phyloP scores from a whole-genome alignment of 164 flowering plant species.

The Stephania cephalantha region DNA sequence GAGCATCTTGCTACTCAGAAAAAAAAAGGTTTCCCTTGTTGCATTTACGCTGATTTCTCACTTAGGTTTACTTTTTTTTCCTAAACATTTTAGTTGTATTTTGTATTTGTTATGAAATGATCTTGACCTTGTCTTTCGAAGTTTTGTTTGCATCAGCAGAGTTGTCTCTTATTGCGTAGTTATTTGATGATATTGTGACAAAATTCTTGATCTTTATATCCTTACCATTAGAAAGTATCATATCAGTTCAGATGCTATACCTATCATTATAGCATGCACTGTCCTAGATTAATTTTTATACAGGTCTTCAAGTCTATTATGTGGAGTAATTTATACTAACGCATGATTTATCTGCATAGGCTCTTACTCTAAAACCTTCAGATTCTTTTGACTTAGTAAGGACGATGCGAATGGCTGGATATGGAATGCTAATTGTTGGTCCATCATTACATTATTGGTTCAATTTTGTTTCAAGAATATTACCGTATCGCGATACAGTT shows the following conservation, averaged over 20 bases:
- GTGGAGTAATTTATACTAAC: too few relatives aligned
- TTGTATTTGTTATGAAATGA: too few relatives aligned
- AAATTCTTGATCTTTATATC: neutral
- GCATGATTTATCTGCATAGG: slow-evolving; percentile 24
- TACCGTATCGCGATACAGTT: slow-evolving; percentile 62
- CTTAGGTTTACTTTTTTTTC: neutral
- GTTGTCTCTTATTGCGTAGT: neutral
- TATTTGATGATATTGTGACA: neutral
- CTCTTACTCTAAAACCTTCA: slow-evolving; percentile 33
- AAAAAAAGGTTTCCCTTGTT: neutral
- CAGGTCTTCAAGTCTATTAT: neutral
- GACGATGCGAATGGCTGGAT: slow-evolving; percentile 82
- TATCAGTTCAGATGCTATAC: neutral
- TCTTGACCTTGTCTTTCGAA: neutral
- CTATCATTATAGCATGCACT: neutral
- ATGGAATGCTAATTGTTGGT: slow-evolving; percentile 72
- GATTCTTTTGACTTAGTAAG: slow-evolving; percentile 62
- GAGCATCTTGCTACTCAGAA: too few relatives aligned
- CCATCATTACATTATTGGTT: slow-evolving; percentile 90
- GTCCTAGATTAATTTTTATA: neutral
- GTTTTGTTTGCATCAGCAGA: neutral
- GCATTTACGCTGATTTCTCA: neutral
- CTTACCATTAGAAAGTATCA: neutral
- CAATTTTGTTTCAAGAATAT: slow-evolving; percentile 61
- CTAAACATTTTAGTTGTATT: neutral